Conservation (phyloP, 192 early-diverging fungal species). For the Linnemannia schmuckeri region DNA sequence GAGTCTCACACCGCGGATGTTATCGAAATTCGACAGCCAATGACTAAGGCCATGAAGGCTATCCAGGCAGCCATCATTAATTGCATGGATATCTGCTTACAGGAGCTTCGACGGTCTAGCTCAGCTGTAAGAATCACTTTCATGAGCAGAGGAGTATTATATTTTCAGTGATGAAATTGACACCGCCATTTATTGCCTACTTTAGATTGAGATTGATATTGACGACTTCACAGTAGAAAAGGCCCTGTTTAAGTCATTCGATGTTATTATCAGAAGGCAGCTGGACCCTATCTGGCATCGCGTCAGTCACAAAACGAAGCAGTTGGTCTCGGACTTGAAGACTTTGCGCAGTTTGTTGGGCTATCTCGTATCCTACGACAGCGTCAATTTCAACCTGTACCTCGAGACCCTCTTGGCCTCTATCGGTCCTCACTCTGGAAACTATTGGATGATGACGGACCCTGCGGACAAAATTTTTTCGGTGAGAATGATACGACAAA, state of each 20-base stretch:
- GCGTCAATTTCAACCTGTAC: conserved; percentile 88
- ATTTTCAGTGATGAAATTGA: neutral
- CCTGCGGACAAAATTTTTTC: conserved; percentile 86
- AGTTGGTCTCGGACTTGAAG: conserved; percentile 81
- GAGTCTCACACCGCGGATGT: conserved; percentile 69
- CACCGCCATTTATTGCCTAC: neutral
- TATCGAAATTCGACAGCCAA: conserved; percentile 81
- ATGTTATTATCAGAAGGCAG: conserved; percentile 79
- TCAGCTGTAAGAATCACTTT: conserved; percentile 56
- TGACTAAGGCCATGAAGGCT: conserved; percentile 84
- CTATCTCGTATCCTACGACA: conserved; percentile 89
- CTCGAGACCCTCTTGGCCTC: conserved; percentile 86
- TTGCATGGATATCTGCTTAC: conserved; percentile 83
- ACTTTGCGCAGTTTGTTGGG: conserved; percentile 79
- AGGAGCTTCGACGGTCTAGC: conserved; percentile 79
- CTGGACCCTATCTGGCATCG: conserved; percentile 92
- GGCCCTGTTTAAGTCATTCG: conserved; percentile 88
- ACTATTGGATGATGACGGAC: conserved; percentile 90
- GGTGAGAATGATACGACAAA: conserved; percentile 37
- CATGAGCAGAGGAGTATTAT: neutral
- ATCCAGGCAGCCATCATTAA: conserved; percentile 89
- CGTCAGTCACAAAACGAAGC: conserved; percentile 77
- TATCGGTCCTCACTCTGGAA: conserved; percentile 61
- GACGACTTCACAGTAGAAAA: conserved; percentile 91
- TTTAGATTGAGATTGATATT: conserved; percentile 72